Conservation (phyloP, 202 grass and related monocot genomes). For the Thinopyrum obtusiflorum region DNA sequence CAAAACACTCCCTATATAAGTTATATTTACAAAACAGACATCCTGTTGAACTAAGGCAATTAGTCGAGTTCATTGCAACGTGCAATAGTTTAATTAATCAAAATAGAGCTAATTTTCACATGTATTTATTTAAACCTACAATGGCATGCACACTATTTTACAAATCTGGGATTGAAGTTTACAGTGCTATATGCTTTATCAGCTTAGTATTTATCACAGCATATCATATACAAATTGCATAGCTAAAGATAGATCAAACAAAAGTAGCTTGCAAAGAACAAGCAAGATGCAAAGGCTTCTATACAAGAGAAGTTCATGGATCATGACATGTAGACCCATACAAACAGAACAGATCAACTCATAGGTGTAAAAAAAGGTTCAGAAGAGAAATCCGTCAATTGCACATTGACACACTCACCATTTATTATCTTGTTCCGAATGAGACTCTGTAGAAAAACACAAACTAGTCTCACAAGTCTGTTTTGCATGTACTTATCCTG, state of each 20-base stretch:
- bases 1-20: background rate
- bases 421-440: constrained; percentile 99
- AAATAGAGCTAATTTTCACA: background rate
- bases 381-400: background rate
- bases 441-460: constrained; percentile 94
- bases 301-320: constrained; percentile 1
- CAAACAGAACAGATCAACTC: constrained; percentile 1
- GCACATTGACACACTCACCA: constrained; percentile 54
- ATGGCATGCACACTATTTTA: background rate
- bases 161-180: background rate
- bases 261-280: constrained; percentile 17
- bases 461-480: constrained; percentile 93
- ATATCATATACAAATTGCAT: background rate
- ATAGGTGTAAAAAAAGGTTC: background rate
- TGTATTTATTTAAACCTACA: constrained; percentile 12
- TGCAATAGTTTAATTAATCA: background rate
- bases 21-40: background rate
- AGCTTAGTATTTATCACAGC: background rate
- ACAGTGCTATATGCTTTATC: background rate
- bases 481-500: constrained; percentile 99
- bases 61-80: background rate
- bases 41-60: background rate
- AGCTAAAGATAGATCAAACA: background rate
- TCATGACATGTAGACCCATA: background rate
- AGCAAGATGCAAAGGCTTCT: constrained; percentile 9